Percentiles rank a stretch among this genome's conserved stretches.
Conservation (phyloP, 2,329 filamentous ascomycete genomes). For the Claviceps sorghi region DNA sequence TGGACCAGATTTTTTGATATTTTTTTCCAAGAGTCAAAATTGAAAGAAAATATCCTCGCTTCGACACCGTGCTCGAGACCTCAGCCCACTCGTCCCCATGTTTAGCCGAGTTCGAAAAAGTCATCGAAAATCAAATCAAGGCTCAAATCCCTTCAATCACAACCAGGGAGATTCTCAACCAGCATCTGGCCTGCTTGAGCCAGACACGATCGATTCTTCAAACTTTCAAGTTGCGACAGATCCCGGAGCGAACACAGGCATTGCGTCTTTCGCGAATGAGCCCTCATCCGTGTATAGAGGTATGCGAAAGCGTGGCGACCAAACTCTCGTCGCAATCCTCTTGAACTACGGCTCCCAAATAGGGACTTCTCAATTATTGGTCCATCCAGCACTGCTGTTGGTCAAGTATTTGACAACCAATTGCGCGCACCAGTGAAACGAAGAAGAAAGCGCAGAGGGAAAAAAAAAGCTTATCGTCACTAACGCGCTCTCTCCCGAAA, state of each 20-base stretch:
- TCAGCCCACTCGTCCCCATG: slow-evolving; percentile 17
- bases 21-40: not conserved
- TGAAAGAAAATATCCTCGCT: not conserved
- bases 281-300: not conserved
- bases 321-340: not conserved
- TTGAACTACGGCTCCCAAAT: not conserved
- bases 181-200: not conserved
- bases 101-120: slow-evolving; percentile 22
- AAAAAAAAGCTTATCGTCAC: not conserved
- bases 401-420: not conserved
- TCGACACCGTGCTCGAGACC: not conserved
- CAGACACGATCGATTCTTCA: slow-evolving; percentile 2
- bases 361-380: not conserved
- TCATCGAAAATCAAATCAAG: slow-evolving; percentile 13
- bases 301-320: not conserved
- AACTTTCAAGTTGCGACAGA: not conserved
- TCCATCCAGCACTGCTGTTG: not conserved
- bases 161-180: slow-evolving; percentile 3
- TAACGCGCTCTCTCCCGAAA: not conserved
- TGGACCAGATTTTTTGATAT: too few species aligned
- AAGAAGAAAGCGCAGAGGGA: not conserved
- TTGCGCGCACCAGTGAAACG: not conserved
- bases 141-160: slow-evolving; percentile 5
- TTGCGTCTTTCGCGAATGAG: slow-evolving; percentile 2
- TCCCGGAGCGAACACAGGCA: not conserved